phyloP scores from a whole-genome alignment of 2,329 filamentous ascomycete genomes.

The Ceratocystis eucalypticola region DNA sequence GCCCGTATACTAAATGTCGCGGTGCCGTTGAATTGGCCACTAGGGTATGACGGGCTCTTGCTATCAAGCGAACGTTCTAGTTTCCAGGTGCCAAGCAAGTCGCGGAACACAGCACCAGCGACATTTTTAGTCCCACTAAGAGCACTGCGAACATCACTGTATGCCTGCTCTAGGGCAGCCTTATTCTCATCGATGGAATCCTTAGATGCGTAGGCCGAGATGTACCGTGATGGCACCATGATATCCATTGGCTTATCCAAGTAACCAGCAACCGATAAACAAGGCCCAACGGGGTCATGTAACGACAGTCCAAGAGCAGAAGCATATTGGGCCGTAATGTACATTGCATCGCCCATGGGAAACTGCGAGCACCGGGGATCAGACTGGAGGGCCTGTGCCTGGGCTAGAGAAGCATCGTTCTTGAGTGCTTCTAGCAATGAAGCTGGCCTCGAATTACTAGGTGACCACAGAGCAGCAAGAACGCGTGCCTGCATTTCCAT shows the following conservation, averaged over 20 bases:
- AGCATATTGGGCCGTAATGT: slow-evolving; percentile 58
- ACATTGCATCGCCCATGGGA: slow-evolving; percentile 71
- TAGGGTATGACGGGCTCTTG: slow-evolving; percentile 43
- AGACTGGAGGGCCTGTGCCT: slow-evolving; percentile 37
- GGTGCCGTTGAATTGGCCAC: slow-evolving; percentile 50
- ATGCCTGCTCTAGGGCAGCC: slow-evolving; percentile 35
- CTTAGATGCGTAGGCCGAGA: slow-evolving; percentile 28
- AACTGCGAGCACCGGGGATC: slow-evolving; percentile 51
- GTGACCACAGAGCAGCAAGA: slow-evolving; percentile 46
- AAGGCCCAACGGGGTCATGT: slow-evolving; percentile 21
- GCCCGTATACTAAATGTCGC: slow-evolving; percentile 45
- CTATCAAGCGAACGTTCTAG: slow-evolving; percentile 45
- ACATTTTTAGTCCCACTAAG: slow-evolving; percentile 40
- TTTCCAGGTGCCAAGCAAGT: slow-evolving; percentile 56
- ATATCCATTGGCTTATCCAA: slow-evolving; percentile 37
- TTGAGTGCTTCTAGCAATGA: slow-evolving; percentile 21
- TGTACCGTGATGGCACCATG: slow-evolving; percentile 43
- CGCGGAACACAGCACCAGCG: slow-evolving; percentile 54
- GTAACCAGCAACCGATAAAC: slow-evolving; percentile 30
- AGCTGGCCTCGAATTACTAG: slow-evolving; percentile 3
- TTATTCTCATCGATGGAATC: slow-evolving; percentile 29
- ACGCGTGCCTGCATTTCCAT: slow-evolving; percentile 76
- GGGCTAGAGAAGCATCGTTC: slow-evolving; percentile 33
- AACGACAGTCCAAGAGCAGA: slow-evolving; percentile 41
- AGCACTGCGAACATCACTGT: slow-evolving; percentile 30